Evolutionary conservation across 768 basidiomycete species (phyloP).

Genomic region (Auricularia sp.): DNA sequence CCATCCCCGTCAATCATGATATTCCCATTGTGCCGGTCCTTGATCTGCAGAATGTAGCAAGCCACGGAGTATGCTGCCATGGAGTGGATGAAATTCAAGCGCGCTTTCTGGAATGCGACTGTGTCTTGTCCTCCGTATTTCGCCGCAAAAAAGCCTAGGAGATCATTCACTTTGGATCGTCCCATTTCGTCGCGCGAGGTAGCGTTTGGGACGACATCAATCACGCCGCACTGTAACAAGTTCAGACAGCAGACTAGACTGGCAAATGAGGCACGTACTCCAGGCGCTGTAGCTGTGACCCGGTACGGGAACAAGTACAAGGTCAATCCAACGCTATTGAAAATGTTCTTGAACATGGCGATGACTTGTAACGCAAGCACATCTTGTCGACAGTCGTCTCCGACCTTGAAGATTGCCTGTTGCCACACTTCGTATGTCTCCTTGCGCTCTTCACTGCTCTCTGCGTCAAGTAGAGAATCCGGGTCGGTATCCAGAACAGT

Average conservation of each 20-base stretch:
- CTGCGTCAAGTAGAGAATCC: conserved; percentile 59
- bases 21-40: conserved; percentile 97
- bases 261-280: conserved; percentile 43
- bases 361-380: conserved; percentile 95
- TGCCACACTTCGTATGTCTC: conserved; percentile 86
- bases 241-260: conserved; percentile 3
- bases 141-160: conserved; percentile 86
- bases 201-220: conserved; percentile 95
- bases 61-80: conserved; percentile 99
- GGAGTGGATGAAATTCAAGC: conserved; percentile 93
- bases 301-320: conserved; percentile 93
- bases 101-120: conserved; percentile 81
- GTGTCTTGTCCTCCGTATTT: conserved; percentile 91
- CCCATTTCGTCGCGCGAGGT: conserved; percentile 99
- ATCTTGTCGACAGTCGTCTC: conserved; percentile 97
- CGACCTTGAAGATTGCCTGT: conserved; percentile 98
- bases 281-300: conserved; percentile 93
- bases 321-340: conserved; percentile 76
- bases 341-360: conserved; percentile 99
- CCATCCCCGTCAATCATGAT: conserved; percentile 99
- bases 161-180: conserved; percentile 92
- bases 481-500: conserved; percentile 59
- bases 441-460: conserved; percentile 42
- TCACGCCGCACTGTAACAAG: conserved; percentile 75
- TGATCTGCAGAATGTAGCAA: conserved; percentile 96